These are phyloP conservation scores for Podospora australis DNA, from an alignment of 495 filamentous ascomycete genomes.

Conservation along the genomic window DNA sequence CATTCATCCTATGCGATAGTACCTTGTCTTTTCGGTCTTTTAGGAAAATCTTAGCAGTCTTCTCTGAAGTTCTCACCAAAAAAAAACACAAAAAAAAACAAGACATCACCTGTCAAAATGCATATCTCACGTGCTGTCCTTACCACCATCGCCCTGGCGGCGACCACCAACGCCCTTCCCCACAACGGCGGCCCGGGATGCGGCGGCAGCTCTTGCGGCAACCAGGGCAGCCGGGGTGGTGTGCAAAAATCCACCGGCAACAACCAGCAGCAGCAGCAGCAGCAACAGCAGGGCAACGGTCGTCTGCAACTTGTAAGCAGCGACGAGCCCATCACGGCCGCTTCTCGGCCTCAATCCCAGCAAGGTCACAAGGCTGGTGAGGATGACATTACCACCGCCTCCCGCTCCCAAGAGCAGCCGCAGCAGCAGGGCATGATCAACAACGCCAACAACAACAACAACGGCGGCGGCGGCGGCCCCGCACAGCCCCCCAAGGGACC, in stretches of 20 bases:
- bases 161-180: background rate
- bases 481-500: no score
- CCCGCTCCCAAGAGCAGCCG: no score
- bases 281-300: no score
- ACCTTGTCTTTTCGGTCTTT: background rate
- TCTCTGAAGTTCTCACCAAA: background rate
- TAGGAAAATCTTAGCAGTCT: background rate
- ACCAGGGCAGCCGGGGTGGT: background rate
- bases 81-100: background rate
- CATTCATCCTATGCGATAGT: background rate
- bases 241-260: background rate
- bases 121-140: background rate
- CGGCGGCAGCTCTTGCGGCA: no score
- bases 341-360: no score
- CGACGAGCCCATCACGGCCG: no score
- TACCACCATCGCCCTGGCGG: conserved; percentile 1
- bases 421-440: no score
- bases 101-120: background rate
- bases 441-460: no score
- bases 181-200: conserved; percentile 3
- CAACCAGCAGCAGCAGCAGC: background rate
- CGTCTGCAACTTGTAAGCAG: no score
- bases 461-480: no score
- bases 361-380: no score
- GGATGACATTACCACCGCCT: no score